These are phyloP conservation scores for Guillardia theta DNA, from an alignment of 78 protist species.

Conservation along the genomic window DNA sequence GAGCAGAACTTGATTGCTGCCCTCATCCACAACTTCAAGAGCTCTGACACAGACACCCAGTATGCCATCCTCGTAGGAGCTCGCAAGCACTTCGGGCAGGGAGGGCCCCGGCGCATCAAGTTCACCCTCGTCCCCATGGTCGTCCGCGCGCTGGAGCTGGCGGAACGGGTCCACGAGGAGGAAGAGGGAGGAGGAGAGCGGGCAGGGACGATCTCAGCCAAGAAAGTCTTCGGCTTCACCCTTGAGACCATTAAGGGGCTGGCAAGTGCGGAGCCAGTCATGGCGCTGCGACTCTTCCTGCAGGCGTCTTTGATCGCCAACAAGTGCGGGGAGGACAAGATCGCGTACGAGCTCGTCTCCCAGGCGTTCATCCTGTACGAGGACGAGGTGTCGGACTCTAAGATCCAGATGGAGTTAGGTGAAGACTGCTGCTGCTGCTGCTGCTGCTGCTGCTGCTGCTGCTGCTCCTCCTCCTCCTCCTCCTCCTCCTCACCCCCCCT, in stretches of 20 bases:
- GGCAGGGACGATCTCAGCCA: neutral
- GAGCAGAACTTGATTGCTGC: neutral
- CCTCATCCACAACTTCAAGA: neutral
- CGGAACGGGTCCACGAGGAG: neutral
- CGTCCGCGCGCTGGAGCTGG: neutral
- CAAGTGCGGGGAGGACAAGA: conserved; percentile 52
- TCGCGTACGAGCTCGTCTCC: conserved; percentile 53
- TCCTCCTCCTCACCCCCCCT: neutral
- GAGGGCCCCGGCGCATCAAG: conserved; percentile 23
- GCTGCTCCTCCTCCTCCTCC: neutral
- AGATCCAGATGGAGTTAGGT: conserved; percentile 42
- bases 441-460: neutral
- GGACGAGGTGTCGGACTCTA: conserved; percentile 81
- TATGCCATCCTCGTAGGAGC: neutral
- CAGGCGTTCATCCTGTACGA: conserved; percentile 89
- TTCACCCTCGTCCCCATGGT: conserved; percentile 48
- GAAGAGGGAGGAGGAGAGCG: neutral
- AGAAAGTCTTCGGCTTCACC: conserved; percentile 50
- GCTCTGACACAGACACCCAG: neutral
- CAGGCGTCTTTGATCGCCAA: conserved; percentile 65
- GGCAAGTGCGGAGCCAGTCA: conserved; percentile 37
- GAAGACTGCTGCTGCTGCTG: neutral
- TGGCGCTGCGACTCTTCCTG: conserved; percentile 50
- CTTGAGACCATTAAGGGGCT: conserved; percentile 64
- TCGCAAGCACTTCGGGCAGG: conserved; percentile 40